Evolutionary conservation across 148 eudicot species (phyloP).

Genomic region (Rhododendron molle): DNA sequence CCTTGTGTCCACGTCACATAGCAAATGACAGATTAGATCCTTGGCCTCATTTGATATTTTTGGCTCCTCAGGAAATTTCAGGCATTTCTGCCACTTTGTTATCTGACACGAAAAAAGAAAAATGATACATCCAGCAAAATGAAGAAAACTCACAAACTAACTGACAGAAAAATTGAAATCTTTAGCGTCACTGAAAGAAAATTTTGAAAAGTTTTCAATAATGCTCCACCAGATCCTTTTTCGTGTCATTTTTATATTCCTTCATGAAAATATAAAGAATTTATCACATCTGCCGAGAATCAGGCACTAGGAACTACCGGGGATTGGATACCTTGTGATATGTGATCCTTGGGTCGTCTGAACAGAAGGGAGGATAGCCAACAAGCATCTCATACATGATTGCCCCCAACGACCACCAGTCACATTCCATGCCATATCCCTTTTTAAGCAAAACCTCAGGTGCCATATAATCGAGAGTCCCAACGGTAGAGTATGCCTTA

Average conservation of each 20-base stretch:
- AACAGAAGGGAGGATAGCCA: slow-evolving; percentile 78
- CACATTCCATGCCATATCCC: slow-evolving; percentile 78
- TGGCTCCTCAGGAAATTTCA: slow-evolving; percentile 75
- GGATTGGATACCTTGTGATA: slow-evolving; percentile 49
- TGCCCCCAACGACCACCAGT: slow-evolving; percentile 86
- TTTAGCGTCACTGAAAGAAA: not conserved
- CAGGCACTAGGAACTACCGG: not conserved
- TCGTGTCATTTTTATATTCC: not conserved
- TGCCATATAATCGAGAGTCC: slow-evolving; percentile 81
- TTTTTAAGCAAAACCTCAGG: slow-evolving; percentile 69
- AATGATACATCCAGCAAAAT: slow-evolving; percentile 11
- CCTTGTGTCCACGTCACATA: slow-evolving; percentile 61
- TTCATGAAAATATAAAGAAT: not conserved
- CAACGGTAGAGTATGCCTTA: slow-evolving; percentile 75
- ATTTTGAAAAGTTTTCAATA: not conserved
- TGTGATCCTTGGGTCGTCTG: slow-evolving; percentile 68
- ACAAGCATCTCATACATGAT: slow-evolving; percentile 78
- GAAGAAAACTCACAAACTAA: slow-evolving; percentile 11
- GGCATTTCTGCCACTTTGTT: slow-evolving; percentile 64
- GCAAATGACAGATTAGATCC: slow-evolving; percentile 59
- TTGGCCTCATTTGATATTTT: slow-evolving; percentile 56
- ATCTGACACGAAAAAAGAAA: slow-evolving; percentile 37
- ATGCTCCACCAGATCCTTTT: not conserved
- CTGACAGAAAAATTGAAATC: not conserved
- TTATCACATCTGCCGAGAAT: not conserved